phyloP scores from a whole-genome alignment of 805 yeast species.

The Candida gorgasii region DNA sequence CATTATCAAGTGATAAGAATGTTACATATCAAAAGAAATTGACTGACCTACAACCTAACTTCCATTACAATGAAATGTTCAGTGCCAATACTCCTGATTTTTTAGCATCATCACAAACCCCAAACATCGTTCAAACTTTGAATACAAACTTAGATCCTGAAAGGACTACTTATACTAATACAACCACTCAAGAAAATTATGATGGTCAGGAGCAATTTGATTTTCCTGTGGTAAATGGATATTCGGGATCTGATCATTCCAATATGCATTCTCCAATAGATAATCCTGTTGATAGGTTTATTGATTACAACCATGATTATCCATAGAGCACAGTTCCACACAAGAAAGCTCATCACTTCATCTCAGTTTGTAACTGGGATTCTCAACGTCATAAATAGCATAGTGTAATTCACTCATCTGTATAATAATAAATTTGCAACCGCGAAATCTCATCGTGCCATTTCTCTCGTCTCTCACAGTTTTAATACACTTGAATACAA shows the following conservation, averaged over 20 bases:
- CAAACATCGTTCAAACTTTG: slow-evolving; percentile 13
- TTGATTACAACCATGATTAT: slow-evolving; percentile 23
- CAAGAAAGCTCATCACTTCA: slow-evolving; percentile 27
- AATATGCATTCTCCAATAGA: slow-evolving; percentile 16
- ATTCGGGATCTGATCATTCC: slow-evolving; percentile 17
- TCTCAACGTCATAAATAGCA: slow-evolving; percentile 19
- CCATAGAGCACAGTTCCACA: slow-evolving; percentile 10
- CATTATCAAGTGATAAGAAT: slow-evolving; percentile 14
- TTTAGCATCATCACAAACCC: slow-evolving; percentile 20
- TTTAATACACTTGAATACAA: too few relatives aligned
- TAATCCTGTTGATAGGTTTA: slow-evolving; percentile 19
- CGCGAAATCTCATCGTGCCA: slow-evolving; percentile 3
- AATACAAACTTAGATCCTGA: slow-evolving; percentile 6
- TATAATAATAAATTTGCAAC: slow-evolving; percentile 1
- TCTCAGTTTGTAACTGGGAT: too few relatives aligned
- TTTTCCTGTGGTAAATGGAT: slow-evolving; percentile 17
- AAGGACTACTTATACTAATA: slow-evolving; percentile 9
- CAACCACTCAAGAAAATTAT: slow-evolving; percentile 9
- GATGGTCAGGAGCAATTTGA: slow-evolving; percentile 16
- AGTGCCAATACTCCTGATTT: slow-evolving; percentile 26
- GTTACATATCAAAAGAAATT: slow-evolving; percentile 6
- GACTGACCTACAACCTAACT: slow-evolving; percentile 11
- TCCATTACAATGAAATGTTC: slow-evolving; percentile 21
- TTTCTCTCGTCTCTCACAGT: too few relatives aligned
- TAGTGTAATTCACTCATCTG: slow-evolving; percentile 4